Evolutionary conservation across 495 filamentous ascomycete genomes (phyloP).

Genomic region (Hyphodiscus hymeniophilus): DNA sequence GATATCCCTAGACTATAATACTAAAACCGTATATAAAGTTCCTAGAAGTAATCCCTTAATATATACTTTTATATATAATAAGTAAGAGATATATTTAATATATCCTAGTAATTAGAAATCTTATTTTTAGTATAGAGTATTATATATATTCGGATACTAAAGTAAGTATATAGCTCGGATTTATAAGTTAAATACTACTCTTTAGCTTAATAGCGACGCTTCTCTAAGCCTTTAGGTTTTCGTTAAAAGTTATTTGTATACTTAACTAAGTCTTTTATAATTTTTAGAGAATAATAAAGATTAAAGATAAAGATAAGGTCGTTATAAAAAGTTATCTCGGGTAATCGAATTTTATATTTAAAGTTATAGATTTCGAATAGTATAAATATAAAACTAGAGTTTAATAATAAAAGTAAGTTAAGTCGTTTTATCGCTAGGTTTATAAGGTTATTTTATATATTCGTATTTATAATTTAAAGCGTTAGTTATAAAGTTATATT

Average conservation of each 20-base stretch:
- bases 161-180: background rate
- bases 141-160: constrained; percentile 1
- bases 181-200: background rate
- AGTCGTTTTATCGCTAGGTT: no score
- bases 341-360: no score
- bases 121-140: background rate
- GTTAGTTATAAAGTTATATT: no score
- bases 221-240: background rate
- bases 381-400: no score
- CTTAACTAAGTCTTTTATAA: no score
- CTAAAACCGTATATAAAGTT: background rate
- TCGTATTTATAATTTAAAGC: no score
- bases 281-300: no score
- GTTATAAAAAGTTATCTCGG: no score
- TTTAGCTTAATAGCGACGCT: background rate
- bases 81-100: background rate
- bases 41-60: background rate
- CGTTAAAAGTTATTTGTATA: background rate
- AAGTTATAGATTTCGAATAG: no score
- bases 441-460: no score
- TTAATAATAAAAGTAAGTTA: no score
- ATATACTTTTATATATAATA: background rate
- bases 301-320: no score
- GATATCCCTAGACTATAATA: background rate
- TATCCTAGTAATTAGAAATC: constrained; percentile 1